Evolutionary conservation across 495 filamentous ascomycete genomes (phyloP).

Genomic region (Xylaria bambusicola): DNA sequence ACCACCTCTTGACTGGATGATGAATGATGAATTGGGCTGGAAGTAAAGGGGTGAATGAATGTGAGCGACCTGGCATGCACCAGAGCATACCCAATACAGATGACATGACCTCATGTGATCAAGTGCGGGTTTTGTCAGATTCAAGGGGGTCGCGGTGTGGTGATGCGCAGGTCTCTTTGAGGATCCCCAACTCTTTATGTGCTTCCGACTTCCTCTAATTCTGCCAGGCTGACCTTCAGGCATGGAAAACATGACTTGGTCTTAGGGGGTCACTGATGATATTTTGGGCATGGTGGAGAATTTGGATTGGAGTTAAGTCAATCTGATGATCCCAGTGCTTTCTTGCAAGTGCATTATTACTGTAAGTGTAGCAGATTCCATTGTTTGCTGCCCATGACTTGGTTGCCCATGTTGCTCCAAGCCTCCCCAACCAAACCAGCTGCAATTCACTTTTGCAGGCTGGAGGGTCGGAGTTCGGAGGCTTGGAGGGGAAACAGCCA

Average conservation of each 20-base stretch:
- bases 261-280: conserved; percentile 15
- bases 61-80: conserved; percentile 3
- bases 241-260: conserved; percentile 14
- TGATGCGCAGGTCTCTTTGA: conserved; percentile 10
- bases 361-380: conserved; percentile 17
- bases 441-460: conserved; percentile 27
- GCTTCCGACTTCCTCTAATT: conserved; percentile 13
- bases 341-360: conserved; percentile 15
- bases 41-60: conserved; percentile 8
- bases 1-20: conserved; percentile 13
- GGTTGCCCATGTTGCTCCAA: conserved; percentile 10
- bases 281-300: conserved; percentile 14
- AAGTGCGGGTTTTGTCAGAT: conserved; percentile 4
- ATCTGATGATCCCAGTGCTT: conserved; percentile 12
- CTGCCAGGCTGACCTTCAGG: neutral
- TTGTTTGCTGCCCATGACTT: conserved; percentile 11
- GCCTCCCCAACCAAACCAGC: conserved; percentile 5
- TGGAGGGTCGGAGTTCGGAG: conserved; percentile 28
- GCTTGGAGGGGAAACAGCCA: conserved; percentile 27
- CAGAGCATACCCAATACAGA: conserved; percentile 17
- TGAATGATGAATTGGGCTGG: neutral
- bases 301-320: conserved; percentile 2
- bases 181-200: conserved; percentile 1
- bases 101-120: conserved; percentile 14
- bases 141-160: conserved; percentile 1